Percentiles rank a stretch among this genome's conserved stretches.
phyloP scores from a whole-genome alignment of 805 yeast genomes.

The Sungouiella blattae region DNA sequence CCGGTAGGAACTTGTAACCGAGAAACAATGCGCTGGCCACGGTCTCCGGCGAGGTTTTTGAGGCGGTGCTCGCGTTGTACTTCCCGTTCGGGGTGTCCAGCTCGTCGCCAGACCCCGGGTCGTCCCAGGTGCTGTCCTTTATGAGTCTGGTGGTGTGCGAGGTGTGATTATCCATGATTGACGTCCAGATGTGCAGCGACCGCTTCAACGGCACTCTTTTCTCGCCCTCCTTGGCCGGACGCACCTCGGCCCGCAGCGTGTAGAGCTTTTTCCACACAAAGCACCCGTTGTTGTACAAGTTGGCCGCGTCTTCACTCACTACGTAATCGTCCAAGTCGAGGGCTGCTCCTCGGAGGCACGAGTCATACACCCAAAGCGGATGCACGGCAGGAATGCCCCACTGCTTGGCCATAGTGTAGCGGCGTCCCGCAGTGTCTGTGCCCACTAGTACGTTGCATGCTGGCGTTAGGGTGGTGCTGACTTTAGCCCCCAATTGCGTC shows the following conservation, averaged over 20 bases:
- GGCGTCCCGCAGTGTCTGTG: slow-evolving; percentile 47
- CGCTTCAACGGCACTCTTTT: slow-evolving; percentile 14
- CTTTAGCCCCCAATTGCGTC: slow-evolving; percentile 45
- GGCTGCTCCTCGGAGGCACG: slow-evolving; percentile 42
- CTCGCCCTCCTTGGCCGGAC: no score
- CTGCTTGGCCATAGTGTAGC: slow-evolving; percentile 50
- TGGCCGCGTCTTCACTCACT: slow-evolving; percentile 16
- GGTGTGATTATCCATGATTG: slow-evolving; percentile 34
- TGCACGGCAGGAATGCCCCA: slow-evolving; percentile 52
- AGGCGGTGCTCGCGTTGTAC: neutral
- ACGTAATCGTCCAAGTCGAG: slow-evolving; percentile 40
- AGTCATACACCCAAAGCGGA: slow-evolving; percentile 49
- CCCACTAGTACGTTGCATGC: slow-evolving; percentile 45
- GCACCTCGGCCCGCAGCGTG: slow-evolving; percentile 1
- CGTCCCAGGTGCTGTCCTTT: slow-evolving; percentile 26
- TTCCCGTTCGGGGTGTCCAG: slow-evolving; percentile 1
- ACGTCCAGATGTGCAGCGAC: slow-evolving; percentile 40
- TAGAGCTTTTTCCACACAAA: slow-evolving; percentile 34
- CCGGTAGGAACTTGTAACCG: slow-evolving; percentile 39
- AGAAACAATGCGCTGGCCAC: slow-evolving; percentile 30
- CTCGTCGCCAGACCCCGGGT: slow-evolving; percentile 9
- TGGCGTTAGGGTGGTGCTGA: slow-evolving; percentile 48
- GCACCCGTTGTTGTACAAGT: slow-evolving; percentile 24
- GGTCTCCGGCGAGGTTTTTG: neutral
- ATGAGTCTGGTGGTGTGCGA: slow-evolving; percentile 10